phyloP scores from a whole-genome alignment of 108 stramenopile species.

The Schizochytrium sp. region DNA sequence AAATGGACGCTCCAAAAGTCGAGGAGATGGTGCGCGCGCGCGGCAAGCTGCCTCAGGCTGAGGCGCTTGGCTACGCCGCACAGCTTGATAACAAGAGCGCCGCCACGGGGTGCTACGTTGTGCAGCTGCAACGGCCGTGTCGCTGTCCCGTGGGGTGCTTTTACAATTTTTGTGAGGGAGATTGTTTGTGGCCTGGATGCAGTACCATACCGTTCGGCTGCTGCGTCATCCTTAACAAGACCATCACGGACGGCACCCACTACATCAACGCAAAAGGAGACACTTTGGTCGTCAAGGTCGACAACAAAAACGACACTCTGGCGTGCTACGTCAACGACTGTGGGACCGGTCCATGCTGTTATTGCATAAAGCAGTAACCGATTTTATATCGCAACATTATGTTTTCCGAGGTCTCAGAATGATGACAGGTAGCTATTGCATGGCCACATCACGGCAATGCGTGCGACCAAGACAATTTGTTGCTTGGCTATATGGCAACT shows the following conservation, averaged over 20 bases:
- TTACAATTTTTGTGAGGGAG: neutral
- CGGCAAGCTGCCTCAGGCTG: neutral
- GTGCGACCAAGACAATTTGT: no score
- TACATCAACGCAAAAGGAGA: neutral
- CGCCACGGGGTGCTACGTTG: neutral
- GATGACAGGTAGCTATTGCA: no score
- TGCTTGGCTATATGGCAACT: no score
- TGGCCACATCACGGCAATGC: no score
- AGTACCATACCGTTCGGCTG: neutral
- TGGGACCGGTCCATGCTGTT: neutral
- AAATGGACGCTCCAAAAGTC: neutral
- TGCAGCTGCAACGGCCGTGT: neutral
- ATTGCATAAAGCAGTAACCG: neutral
- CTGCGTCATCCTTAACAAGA: neutral
- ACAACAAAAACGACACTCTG: neutral
- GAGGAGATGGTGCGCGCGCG: neutral
- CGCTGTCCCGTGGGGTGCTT: neutral
- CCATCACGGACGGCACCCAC: neutral
- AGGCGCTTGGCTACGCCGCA: neutral
- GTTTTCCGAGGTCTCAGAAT: no score
- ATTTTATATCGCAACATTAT: no score
- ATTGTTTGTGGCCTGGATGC: neutral
- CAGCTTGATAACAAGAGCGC: neutral
- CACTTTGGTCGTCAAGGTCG: neutral
- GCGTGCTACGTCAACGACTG: neutral